phyloP scores from a whole-genome alignment of 805 yeast genomes.

The Jamesozyma gamospora region DNA sequence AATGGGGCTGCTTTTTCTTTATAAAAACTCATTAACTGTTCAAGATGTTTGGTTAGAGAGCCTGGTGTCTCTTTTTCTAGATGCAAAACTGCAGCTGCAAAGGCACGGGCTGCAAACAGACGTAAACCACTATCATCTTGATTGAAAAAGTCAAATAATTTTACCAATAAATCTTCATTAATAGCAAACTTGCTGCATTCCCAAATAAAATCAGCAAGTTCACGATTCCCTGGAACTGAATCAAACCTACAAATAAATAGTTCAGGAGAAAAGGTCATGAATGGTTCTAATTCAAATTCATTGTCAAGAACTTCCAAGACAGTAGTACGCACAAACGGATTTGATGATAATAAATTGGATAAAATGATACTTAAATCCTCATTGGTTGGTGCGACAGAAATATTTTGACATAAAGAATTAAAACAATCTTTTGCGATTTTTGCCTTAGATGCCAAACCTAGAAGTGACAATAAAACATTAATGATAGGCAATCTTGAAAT shows the following conservation, averaged over 20 bases:
- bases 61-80: constrained; percentile 20
- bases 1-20: constrained; percentile 57
- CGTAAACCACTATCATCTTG: constrained; percentile 58
- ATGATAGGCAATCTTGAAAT: constrained; percentile 65
- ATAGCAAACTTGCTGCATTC: constrained; percentile 50
- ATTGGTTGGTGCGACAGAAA: constrained; percentile 49
- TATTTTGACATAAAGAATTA: constrained; percentile 63
- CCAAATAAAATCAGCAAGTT: constrained; percentile 77
- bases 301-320: constrained; percentile 78
- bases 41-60: constrained; percentile 31
- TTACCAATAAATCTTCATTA: constrained; percentile 29
- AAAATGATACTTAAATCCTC: constrained; percentile 53
- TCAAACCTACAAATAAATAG: constrained; percentile 74
- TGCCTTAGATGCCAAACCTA: constrained; percentile 68
- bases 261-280: constrained; percentile 47
- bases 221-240: constrained; percentile 50
- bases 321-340: constrained; percentile 63
- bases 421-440: constrained; percentile 79
- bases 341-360: constrained; percentile 47
- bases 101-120: constrained; percentile 59
- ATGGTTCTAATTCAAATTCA: constrained; percentile 48
- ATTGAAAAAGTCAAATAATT: constrained; percentile 43
- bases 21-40: constrained; percentile 46
- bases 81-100: constrained; percentile 45
- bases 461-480: constrained; percentile 49